Percentiles rank a stretch among this genome's conserved stretches.
These are phyloP conservation scores for Pisolithus microcarpus DNA, from an alignment of 768 basidiomycete species.

Conservation along the genomic window DNA sequence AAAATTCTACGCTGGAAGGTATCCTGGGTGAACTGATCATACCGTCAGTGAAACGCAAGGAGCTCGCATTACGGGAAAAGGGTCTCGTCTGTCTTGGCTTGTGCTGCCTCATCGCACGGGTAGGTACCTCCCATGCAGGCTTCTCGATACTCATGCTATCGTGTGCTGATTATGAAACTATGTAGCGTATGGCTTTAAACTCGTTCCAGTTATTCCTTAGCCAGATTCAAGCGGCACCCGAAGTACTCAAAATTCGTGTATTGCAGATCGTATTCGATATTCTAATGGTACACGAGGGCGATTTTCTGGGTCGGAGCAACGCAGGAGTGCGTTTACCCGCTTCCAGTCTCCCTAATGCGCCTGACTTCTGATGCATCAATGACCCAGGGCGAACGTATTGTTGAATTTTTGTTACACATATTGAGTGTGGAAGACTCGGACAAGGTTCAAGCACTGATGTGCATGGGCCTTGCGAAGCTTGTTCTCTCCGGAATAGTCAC, in stretches of 20 bases:
- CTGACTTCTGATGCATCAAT: conserved; percentile 2
- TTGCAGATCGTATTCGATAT: conserved; percentile 82
- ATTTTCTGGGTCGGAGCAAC: conserved; percentile 46
- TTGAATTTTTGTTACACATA: conserved; percentile 57
- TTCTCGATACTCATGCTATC: neutral
- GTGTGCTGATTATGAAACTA: neutral
- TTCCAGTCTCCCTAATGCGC: neutral
- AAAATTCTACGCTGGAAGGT: conserved; percentile 66
- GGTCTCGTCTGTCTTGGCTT: conserved; percentile 66
- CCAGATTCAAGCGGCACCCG: conserved; percentile 61
- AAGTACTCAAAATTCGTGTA: conserved; percentile 59
- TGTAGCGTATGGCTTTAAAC: conserved; percentile 29
- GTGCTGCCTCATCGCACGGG: conserved; percentile 66
- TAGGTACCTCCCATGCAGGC: conserved; percentile 1
- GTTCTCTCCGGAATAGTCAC: conserved; percentile 69
- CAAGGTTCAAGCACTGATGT: conserved; percentile 63
- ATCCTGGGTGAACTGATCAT: conserved; percentile 76
- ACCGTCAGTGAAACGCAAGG: conserved; percentile 85
- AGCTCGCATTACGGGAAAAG: conserved; percentile 55
- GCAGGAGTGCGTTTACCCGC: conserved; percentile 18
- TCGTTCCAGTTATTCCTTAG: conserved; percentile 78
- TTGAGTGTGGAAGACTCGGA: conserved; percentile 50
- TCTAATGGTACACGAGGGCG: conserved; percentile 73
- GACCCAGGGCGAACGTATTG: conserved; percentile 45
- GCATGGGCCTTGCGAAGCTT: conserved; percentile 81